Conservation (phyloP, 768 basidiomycete species). For the Nidula microcarpa region DNA sequence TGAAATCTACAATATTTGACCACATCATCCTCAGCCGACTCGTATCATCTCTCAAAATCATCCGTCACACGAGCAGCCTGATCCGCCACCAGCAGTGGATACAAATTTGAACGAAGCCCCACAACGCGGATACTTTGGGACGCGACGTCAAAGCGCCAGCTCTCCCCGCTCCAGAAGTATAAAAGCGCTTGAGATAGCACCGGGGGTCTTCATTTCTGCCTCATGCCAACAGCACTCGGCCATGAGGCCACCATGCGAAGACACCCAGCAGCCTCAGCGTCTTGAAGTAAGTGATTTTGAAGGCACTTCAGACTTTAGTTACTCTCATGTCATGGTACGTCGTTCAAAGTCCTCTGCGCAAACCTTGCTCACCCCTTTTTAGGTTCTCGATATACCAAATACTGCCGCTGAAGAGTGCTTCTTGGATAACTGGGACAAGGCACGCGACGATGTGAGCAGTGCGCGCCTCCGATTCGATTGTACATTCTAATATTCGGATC, state of each 20-base stretch:
- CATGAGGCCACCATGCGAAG: neutral
- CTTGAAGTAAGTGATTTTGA: neutral
- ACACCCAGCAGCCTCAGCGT: neutral
- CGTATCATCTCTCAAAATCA: too few relatives aligned
- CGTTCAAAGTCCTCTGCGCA: neutral
- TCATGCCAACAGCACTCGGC: neutral
- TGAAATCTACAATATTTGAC: too few relatives aligned
- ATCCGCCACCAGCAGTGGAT: too few relatives aligned
- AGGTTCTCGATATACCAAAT: neutral
- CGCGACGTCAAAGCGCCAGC: too few relatives aligned
- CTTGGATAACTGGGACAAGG: neutral
- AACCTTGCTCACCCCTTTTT: neutral
- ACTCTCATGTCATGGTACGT: neutral
- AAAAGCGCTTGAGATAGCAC: neutral
- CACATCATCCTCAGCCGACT: too few relatives aligned
- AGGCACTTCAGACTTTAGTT: neutral
- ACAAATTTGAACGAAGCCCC: too few relatives aligned
- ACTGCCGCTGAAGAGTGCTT: too few relatives aligned
- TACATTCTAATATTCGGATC: slow-evolving; percentile 1
- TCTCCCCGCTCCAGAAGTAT: too few relatives aligned
- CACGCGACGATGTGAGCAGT: neutral
- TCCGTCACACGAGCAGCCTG: too few relatives aligned
- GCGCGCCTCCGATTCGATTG: neutral
- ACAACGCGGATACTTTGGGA: too few relatives aligned
- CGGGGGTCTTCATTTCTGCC: neutral